Evolutionary conservation across 2,329 filamentous ascomycete species (phyloP).

Genomic region (Gnomoniopsis sp.): DNA sequence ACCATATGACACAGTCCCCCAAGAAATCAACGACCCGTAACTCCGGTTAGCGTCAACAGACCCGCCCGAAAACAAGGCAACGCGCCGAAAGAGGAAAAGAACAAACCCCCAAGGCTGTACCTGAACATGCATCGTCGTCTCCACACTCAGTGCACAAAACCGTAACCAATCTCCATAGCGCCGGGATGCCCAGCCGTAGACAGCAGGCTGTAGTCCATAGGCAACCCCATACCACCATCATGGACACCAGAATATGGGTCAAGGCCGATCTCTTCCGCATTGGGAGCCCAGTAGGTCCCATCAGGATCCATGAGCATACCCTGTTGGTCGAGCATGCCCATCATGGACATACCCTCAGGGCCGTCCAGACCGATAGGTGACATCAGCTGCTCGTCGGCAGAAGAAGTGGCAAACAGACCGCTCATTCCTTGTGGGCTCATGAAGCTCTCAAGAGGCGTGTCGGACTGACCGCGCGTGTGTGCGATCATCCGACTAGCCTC

Average conservation of each 20-base stretch:
- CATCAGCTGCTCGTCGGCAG: conserved; percentile 36
- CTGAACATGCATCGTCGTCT: background rate
- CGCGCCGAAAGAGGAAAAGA: background rate
- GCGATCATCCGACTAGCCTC: conserved; percentile 46
- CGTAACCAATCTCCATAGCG: conserved; percentile 35
- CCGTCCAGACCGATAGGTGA: conserved; percentile 50
- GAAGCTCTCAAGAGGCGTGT: conserved; percentile 12
- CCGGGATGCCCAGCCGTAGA: conserved; percentile 25
- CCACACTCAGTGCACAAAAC: conserved; percentile 37
- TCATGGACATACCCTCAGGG: conserved; percentile 45
- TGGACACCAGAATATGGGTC: conserved; percentile 25
- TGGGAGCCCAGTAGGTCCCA: conserved; percentile 51
- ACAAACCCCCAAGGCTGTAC: background rate
- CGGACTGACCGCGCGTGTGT: conserved; percentile 25
- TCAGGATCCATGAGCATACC: conserved; percentile 52
- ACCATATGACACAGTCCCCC: background rate
- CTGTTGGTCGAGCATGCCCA: conserved; percentile 51
- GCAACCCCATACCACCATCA: conserved; percentile 31
- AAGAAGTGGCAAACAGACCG: conserved; percentile 10
- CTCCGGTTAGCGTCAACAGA: conserved; percentile 2
- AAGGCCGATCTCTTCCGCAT: conserved; percentile 31
- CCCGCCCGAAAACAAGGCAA: background rate
- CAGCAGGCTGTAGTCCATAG: conserved; percentile 37
- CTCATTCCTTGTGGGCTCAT: conserved; percentile 7
- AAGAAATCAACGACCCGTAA: background rate